Base-by-base conservation (phyloP, 306 rosid species). In the Mucuna pruriens region DNA sequence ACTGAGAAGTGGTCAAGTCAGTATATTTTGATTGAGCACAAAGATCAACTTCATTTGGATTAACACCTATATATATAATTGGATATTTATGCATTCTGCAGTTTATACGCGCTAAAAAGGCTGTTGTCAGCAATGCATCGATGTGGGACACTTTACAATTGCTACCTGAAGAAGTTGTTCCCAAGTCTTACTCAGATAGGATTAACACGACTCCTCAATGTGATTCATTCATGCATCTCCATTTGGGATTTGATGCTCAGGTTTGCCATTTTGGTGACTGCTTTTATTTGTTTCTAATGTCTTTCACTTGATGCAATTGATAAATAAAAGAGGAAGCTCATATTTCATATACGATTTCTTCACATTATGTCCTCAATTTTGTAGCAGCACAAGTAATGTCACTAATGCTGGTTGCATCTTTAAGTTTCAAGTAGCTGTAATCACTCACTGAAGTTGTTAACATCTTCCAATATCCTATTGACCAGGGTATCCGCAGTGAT, bases 221-320 rank as follows among this genome's bases (percentile, higher is more conserved):
- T 77, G 97, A 95, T 79, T 95, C 97, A 5, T 95, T 95, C 94
- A 91, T 92, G 99, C 99, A 95, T 89, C 99, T 95, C 85, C 99
- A 95, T 86, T 84, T 95, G 82, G 99, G 97, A 67, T 91, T 93
- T 79, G 95, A 90, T 81, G 87, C 95, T 3, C 86, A 90, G 93
- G 97, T 94, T 83, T 80, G 91, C 79, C 22, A 58, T 76, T 68
- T 40, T 68, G 79, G 72, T 58, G 60, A 33, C 79, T 49, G 13
- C 16, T 42, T 55, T 80, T 31, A 20, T 63, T 11, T n/a, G 49
- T 74, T 72, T 58, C 34, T 84, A 36, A 31, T 58, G 38, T 34
- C 38, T 66, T 79, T 84, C 45, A 9, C 63, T 68, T 69, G 26
- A 64, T 49, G 66, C 65, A 26, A 55, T 20, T 52, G 11, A 65